Percentiles rank a stretch among this genome's conserved stretches.
These are phyloP conservation scores for Tetramitus jugosus DNA, from an alignment of 208 protist species.

Conservation along the genomic window DNA sequence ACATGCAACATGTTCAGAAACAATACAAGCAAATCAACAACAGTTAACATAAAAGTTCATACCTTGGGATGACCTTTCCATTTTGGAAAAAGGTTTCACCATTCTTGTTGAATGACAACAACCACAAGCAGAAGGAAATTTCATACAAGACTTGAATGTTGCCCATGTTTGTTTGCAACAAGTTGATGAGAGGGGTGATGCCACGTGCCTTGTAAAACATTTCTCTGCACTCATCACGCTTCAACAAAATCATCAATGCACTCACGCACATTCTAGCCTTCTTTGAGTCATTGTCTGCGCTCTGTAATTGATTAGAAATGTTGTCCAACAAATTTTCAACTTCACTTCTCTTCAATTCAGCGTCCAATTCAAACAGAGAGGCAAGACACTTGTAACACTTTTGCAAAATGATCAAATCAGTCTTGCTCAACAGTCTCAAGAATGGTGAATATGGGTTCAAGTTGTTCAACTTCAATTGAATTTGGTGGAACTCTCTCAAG, in stretches of 20 bases:
- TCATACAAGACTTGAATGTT: constrained; percentile 18
- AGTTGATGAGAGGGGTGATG: neutral
- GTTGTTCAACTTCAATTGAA: too few relatives aligned
- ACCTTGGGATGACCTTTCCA: neutral
- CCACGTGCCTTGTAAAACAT: neutral
- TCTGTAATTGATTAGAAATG: neutral
- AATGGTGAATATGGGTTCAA: constrained; percentile 1
- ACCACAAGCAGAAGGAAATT: neutral
- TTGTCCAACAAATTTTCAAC: neutral
- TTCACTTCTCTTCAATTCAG: neutral
- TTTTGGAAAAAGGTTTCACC: neutral
- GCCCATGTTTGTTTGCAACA: neutral
- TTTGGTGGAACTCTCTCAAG: neutral
- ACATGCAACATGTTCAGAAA: too few relatives aligned
- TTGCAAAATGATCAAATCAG: neutral
- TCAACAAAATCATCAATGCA: constrained; percentile 5
- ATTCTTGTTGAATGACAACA: neutral
- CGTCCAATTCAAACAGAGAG: neutral
- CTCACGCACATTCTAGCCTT: constrained; percentile 2
- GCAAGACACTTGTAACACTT: neutral
- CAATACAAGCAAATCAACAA: too few relatives aligned
- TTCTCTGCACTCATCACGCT: neutral
- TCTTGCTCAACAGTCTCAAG: neutral
- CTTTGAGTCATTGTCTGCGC: neutral
- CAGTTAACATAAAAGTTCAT: neutral